Evolutionary conservation across 2,329 filamentous ascomycete species (phyloP), one percentile per base, ranked within the genome.

Genomic region (Fusarium udum): DNA sequence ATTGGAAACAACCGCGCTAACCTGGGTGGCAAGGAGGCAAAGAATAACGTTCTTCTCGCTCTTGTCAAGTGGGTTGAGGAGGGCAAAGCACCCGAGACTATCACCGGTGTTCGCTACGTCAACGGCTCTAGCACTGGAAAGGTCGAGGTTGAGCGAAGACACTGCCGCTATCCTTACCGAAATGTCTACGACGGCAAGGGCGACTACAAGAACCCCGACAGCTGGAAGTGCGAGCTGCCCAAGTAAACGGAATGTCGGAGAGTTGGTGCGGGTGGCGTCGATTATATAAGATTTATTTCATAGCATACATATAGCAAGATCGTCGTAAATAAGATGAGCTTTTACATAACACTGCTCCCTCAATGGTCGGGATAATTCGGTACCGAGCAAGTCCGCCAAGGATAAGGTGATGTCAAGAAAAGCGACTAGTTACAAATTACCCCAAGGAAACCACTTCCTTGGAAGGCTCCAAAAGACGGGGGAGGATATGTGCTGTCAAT

Each of bases 31-130:
- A 69, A 75, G 6, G 75, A 84, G 10, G 78, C 82, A 0, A 77
- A 82, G 15, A 78, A 83, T 37, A 89, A 88, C 26, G 79, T 87
- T 0, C 78, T 88, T 5, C 80, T 84, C 53, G 84, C 85, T 2
- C 76, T 88, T 6, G 84, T 88, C 4, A 78, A 83, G 37, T 87
- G 86, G 86, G 86, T 87, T 2, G 86, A 85, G 71, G 69, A 80
- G 20, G 83, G 80, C 0, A 52, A 78, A 15, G 83, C 85, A 1
- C 86, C 87, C 0, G 85, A 86, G 26, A 79, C 80, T 0, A 72
- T 83, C 11, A 71, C 76, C 28, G 83, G 83, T 0, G 81, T 80
- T 0, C 80, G 79, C 18, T 83, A 60, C 16, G 68, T 32, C 6
- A 65, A 72, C 1, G 71, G 71, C 6, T 11, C 60, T 2, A 3